Conservation (phyloP, 805 yeast species). For the Candida orba region DNA sequence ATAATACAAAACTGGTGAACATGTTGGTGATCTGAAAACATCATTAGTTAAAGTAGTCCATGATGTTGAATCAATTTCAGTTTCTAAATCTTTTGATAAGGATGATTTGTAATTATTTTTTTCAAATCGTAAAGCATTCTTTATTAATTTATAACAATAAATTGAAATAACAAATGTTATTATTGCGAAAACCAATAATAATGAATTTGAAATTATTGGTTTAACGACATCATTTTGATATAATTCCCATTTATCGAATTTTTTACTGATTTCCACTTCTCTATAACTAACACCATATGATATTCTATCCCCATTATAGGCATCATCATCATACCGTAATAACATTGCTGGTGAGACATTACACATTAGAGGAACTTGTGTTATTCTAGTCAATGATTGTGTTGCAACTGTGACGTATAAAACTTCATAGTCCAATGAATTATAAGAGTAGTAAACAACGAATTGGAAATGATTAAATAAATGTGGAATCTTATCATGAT, state of each 20-base stretch:
- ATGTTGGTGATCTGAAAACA: constrained; percentile 18
- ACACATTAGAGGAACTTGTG: constrained; percentile 20
- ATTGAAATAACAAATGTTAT: constrained; percentile 13
- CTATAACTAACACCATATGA: constrained; percentile 23
- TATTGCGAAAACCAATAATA: constrained; percentile 13
- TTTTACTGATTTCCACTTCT: constrained; percentile 16
- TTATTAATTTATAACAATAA: constrained; percentile 13
- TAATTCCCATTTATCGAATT: constrained; percentile 12
- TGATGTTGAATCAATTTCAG: constrained; percentile 11
- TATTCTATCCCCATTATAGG: constrained; percentile 23
- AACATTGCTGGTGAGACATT: constrained; percentile 20
- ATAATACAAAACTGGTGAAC: constrained; percentile 7
- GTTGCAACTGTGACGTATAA: constrained; percentile 22
- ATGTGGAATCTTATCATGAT: constrained; percentile 24
- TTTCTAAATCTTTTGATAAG: constrained; percentile 1
- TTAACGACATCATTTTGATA: constrained; percentile 22
- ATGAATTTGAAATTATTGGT: constrained; percentile 16
- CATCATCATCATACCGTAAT: constrained; percentile 18
- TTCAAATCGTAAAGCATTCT: constrained; percentile 13
- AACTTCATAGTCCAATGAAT: constrained; percentile 20
- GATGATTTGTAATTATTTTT: constrained; percentile 10
- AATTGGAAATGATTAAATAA: constrained; percentile 26
- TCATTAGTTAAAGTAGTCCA: constrained; percentile 22
- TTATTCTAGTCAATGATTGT: constrained; percentile 21
- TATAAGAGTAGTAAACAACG: constrained; percentile 18